Evolutionary conservation across 257 asterid species (phyloP).

Genomic region (Solanum sitiens): DNA sequence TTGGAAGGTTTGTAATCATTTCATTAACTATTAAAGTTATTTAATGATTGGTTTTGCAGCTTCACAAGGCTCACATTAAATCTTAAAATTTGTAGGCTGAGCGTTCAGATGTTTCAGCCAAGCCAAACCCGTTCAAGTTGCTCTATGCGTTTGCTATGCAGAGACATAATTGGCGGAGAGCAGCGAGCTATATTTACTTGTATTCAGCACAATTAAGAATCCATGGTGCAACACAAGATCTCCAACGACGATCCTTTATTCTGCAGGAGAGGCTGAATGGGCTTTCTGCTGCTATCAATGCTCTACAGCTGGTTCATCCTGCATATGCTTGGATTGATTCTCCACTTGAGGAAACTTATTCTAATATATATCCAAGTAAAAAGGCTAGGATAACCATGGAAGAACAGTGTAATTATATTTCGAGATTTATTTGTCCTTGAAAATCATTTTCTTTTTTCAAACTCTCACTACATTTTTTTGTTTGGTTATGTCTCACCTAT

Average conservation of each 20-base stretch:
- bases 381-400: slow-evolving; percentile 58
- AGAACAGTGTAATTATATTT: slow-evolving; percentile 41
- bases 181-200: slow-evolving; percentile 69
- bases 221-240: slow-evolving; percentile 59
- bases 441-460: not conserved
- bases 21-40: not conserved
- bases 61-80: not conserved
- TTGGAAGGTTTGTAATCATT: slow-evolving; percentile 62
- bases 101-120: slow-evolving; percentile 72
- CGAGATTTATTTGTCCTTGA: not conserved
- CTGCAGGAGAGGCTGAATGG: slow-evolving; percentile 90
- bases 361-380: slow-evolving; percentile 60
- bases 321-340: slow-evolving; percentile 87
- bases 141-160: slow-evolving; percentile 90
- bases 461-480: not conserved
- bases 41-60: not conserved
- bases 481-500: not conserved
- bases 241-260: slow-evolving; percentile 39
- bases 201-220: slow-evolving; percentile 60
- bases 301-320: slow-evolving; percentile 89
- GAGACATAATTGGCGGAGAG: slow-evolving; percentile 90
- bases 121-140: slow-evolving; percentile 78
- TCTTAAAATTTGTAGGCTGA: slow-evolving; percentile 57
- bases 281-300: slow-evolving; percentile 82
- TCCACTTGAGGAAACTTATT: slow-evolving; percentile 36